These are phyloP conservation scores for Chaetomidium leptoderma DNA, from an alignment of 495 filamentous ascomycete genomes.

Conservation along the genomic window DNA sequence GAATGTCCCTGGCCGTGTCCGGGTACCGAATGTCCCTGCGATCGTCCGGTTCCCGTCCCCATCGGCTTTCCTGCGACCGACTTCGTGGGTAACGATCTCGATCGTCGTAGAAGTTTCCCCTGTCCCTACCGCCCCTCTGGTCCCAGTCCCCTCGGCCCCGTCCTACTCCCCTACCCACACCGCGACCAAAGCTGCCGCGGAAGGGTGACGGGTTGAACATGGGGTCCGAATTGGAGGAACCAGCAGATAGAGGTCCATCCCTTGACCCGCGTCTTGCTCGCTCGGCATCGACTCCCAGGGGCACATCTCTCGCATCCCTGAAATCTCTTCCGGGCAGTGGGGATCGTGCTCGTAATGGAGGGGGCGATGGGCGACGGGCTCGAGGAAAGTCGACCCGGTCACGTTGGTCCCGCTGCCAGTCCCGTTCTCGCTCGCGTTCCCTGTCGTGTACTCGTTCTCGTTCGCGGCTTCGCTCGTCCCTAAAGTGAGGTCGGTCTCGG, in stretches of 20 bases:
- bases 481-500: constrained; percentile 44
- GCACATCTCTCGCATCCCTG: constrained; percentile 34
- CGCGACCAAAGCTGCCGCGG: constrained; percentile 48
- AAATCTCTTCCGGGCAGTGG: constrained; percentile 32
- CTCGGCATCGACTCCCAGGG: constrained; percentile 47
- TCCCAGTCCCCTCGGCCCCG: constrained; percentile 68
- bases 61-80: constrained; percentile 65
- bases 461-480: constrained; percentile 46
- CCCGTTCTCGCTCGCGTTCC: constrained; percentile 26
- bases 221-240: constrained; percentile 64
- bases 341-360: constrained; percentile 40
- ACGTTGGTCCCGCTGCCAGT: constrained; percentile 26
- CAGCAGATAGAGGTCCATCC: constrained; percentile 61
- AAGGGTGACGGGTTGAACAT: constrained; percentile 49
- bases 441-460: constrained; percentile 27
- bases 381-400: constrained; percentile 45
- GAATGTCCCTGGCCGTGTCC: constrained; percentile 49
- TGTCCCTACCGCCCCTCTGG: constrained; percentile 55
- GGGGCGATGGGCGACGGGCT: constrained; percentile 43
- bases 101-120: constrained; percentile 49
- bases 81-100: constrained; percentile 52
- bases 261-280: constrained; percentile 49
- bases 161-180: constrained; percentile 49
- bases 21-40: constrained; percentile 38
- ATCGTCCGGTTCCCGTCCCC: constrained; percentile 48